Conservation (phyloP, 192 early-diverging fungal genomes). For the Coemansia nantahalensis region DNA sequence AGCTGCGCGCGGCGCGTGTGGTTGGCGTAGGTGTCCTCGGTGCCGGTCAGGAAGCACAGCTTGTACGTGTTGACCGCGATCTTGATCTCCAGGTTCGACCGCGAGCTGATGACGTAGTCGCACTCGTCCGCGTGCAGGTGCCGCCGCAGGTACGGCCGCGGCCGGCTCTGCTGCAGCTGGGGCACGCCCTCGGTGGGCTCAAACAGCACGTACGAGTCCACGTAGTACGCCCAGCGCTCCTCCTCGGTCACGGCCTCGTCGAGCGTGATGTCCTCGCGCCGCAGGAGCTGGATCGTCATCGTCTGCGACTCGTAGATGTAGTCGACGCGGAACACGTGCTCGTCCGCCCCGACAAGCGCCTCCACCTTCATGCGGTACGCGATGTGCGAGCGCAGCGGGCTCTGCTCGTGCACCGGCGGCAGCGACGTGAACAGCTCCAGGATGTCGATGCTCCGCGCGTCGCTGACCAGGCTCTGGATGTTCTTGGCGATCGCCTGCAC, state of each 20-base stretch:
- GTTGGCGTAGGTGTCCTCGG: slow-evolving; percentile 85
- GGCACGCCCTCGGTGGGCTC: slow-evolving; percentile 77
- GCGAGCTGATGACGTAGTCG: slow-evolving; percentile 61
- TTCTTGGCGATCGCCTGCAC: slow-evolving; percentile 79
- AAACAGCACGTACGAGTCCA: slow-evolving; percentile 91
- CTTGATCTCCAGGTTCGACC: slow-evolving; percentile 89
- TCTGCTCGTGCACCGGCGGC: slow-evolving; percentile 49
- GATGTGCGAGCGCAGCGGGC: slow-evolving; percentile 62
- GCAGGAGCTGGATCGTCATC: slow-evolving; percentile 85
- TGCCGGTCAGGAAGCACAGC: slow-evolving; percentile 92
- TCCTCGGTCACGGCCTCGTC: slow-evolving; percentile 80
- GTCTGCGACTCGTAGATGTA: slow-evolving; percentile 57
- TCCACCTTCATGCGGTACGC: slow-evolving; percentile 72
- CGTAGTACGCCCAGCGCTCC: slow-evolving; percentile 94
- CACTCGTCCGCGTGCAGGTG: slow-evolving; percentile 52
- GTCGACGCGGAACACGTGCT: slow-evolving; percentile 79
- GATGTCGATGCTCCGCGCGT: slow-evolving; percentile 62
- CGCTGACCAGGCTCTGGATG: slow-evolving; percentile 65
- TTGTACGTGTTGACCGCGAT: slow-evolving; percentile 97
- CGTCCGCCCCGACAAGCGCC: slow-evolving; percentile 69
- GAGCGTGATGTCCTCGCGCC: slow-evolving; percentile 82
- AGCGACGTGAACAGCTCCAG: slow-evolving; percentile 63
- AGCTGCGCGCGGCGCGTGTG: slow-evolving; percentile 40
- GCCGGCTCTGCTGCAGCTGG: slow-evolving; percentile 49
- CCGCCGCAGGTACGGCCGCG: slow-evolving; percentile 69